Evolutionary conservation across 371 early-diverging fungal genomes (phyloP).

Genomic region (Phascolomyces articulosus): DNA sequence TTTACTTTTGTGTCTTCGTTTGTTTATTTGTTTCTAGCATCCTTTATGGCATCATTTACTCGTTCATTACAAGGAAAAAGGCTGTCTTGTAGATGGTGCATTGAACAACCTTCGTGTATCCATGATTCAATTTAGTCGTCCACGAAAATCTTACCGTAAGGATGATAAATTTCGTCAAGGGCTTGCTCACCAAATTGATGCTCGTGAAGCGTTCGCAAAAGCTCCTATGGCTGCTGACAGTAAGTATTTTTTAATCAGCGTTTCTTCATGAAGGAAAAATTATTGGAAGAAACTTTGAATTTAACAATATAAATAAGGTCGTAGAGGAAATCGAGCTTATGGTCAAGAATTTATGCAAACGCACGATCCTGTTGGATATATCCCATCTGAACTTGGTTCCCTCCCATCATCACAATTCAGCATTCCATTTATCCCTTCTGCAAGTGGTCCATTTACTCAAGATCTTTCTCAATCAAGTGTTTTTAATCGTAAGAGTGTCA

Average conservation of each 20-base stretch:
- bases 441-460: constrained; percentile 73
- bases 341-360: constrained; percentile 63
- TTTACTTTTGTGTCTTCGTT: not conserved
- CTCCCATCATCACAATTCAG: constrained; percentile 61
- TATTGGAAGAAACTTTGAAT: not conserved
- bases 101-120: constrained; percentile 85
- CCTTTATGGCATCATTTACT: constrained; percentile 96
- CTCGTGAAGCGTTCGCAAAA: constrained; percentile 68
- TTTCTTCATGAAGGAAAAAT: not conserved
- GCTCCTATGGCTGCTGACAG: constrained; percentile 60
- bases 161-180: constrained; percentile 71
- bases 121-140: constrained; percentile 85
- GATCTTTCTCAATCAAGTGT: constrained; percentile 64
- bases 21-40: constrained; percentile 51
- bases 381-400: constrained; percentile 61
- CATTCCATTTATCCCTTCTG: constrained; percentile 65
- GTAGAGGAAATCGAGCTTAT: constrained; percentile 52
- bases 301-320: constrained; percentile 29
- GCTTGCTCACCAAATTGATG: constrained; percentile 68
- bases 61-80: constrained; percentile 89
- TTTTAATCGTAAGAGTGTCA: constrained; percentile 43
- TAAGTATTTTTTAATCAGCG: constrained; percentile 9
- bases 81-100: constrained; percentile 94
- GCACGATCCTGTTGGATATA: constrained; percentile 61
- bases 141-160: constrained; percentile 63